Evolutionary conservation across 2,329 filamentous ascomycete species (phyloP).

Genomic region (Sordariomycetes sp.): DNA sequence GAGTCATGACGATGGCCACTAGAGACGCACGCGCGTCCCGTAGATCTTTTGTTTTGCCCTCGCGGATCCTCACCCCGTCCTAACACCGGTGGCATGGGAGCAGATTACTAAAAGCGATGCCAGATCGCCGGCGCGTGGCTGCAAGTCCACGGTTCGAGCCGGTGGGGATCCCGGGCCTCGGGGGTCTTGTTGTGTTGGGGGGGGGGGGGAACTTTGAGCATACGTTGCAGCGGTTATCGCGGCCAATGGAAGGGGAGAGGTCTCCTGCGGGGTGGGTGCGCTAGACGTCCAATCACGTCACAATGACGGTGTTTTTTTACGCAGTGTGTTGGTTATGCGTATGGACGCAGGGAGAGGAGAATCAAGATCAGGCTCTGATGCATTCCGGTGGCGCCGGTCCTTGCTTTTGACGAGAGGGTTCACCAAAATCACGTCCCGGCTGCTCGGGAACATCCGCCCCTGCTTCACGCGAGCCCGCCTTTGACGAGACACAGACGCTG

Average conservation of each 20-base stretch:
- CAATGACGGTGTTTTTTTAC: background rate
- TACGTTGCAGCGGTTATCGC: background rate
- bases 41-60: too few relatives aligned
- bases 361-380: too few relatives aligned
- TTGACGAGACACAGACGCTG: too few relatives aligned
- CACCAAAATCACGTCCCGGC: too few relatives aligned
- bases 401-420: too few relatives aligned
- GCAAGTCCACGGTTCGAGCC: too few relatives aligned
- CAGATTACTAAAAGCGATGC: background rate
- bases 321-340: background rate
- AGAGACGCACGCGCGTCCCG: background rate
- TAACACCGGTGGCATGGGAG: background rate
- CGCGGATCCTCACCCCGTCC: background rate
- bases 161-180: too few relatives aligned
- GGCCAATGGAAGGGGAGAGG: background rate
- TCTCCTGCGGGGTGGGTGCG: background rate
- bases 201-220: too few relatives aligned
- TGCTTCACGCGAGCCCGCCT: too few relatives aligned
- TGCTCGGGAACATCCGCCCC: too few relatives aligned
- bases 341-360: background rate
- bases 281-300: background rate
- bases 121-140: background rate
- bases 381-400: too few relatives aligned
- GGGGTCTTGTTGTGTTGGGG: too few relatives aligned
- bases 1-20: background rate